A percentile compares a stretch with the other conserved stretches of the same genome.
These are phyloP conservation scores for Rubia peregrina DNA, from an alignment of 305 asterid genomes.

Conservation along the genomic window DNA sequence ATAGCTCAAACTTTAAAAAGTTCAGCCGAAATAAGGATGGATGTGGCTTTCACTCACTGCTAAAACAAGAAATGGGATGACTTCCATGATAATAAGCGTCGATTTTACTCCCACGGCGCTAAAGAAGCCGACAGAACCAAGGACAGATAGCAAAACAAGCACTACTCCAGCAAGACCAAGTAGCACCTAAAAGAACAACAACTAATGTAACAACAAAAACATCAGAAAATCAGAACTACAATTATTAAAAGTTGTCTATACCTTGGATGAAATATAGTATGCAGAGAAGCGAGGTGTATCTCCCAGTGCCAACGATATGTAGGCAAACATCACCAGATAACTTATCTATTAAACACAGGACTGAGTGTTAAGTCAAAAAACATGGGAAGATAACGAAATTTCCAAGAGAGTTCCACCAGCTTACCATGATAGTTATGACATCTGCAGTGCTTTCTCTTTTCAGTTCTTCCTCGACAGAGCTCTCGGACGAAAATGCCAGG, in stretches of 20 bases:
- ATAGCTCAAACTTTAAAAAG: neutral
- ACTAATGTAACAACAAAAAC: neutral
- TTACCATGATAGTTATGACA: slow-evolving; percentile 88
- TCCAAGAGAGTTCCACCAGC: slow-evolving; percentile 19
- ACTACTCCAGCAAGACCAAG: slow-evolving; percentile 96
- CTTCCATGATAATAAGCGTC: slow-evolving; percentile 98
- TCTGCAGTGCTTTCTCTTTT: slow-evolving; percentile 99
- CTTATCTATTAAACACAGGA: slow-evolving; percentile 60
- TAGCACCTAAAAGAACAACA: slow-evolving; percentile 54
- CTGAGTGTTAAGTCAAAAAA: neutral
- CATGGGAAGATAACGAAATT: neutral
- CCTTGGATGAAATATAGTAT: slow-evolving; percentile 89
- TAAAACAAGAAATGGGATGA: slow-evolving; percentile 97
- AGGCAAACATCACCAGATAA: slow-evolving; percentile 99
- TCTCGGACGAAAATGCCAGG: slow-evolving; percentile 87
- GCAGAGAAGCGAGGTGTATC: slow-evolving; percentile 80
- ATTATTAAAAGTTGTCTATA: slow-evolving; percentile 18
- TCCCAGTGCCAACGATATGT: slow-evolving; percentile 97
- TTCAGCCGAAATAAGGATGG: slow-evolving; percentile 4
- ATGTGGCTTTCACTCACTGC: slow-evolving; percentile 60
- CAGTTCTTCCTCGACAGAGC: slow-evolving; percentile 94
- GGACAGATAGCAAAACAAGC: slow-evolving; percentile 97
- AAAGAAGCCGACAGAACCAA: slow-evolving; percentile 96
- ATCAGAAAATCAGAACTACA: neutral
- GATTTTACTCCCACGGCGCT: slow-evolving; percentile 94